Evolutionary conservation across 2,329 filamentous ascomycete species (phyloP), one percentile per base, ranked within the genome.

Genomic region (Aspergillus hiratsukae): DNA sequence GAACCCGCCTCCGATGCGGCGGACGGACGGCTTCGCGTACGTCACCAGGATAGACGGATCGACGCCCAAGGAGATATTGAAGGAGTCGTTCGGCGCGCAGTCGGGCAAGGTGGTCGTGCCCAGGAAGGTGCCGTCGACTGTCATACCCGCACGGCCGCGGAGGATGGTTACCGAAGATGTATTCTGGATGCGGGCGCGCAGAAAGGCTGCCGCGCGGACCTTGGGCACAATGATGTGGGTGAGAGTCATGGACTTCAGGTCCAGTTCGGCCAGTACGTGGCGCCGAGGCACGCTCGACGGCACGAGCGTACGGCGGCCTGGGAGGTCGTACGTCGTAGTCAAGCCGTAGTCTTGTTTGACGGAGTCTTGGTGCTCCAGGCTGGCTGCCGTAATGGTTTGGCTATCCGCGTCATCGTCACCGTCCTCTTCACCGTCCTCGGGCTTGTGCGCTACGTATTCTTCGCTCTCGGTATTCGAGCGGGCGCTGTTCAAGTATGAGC

Each of bases 301-400:
- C 2, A 56, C 58, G 1, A 77, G 58, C 1, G 72, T 76, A 52
- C 73, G 74, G 2, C 59, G 61, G 3, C 73, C 72, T 1, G 74
- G 74, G 2, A 76, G 66, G 17, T 76, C 69, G 58, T 76, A 76
- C 4, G 69, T 71, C 5, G 75, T 72, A 10, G 74, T 76, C 19
- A 76, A 61, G n/a, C 75, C 75, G 53, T 71, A 69, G 53, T 76
- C 69, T 61, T 75, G 71, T 58, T 72, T 74, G 37, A 66, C 51
- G 8, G 73, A 70, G 55, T 75, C 72, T 55, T 72, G 70, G 57
- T 65, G 55, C 40, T 66, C 46, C 23, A 63, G 49, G 35, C 23
- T 29, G 17, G 49, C 41, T 3, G 62, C 49, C 1, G 54, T 51
- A 23, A 61, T 45, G 6, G 57, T 61, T 5, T 57, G 54, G 3